Conservation (phyloP, 805 yeast species). For the Candida railenensis region DNA sequence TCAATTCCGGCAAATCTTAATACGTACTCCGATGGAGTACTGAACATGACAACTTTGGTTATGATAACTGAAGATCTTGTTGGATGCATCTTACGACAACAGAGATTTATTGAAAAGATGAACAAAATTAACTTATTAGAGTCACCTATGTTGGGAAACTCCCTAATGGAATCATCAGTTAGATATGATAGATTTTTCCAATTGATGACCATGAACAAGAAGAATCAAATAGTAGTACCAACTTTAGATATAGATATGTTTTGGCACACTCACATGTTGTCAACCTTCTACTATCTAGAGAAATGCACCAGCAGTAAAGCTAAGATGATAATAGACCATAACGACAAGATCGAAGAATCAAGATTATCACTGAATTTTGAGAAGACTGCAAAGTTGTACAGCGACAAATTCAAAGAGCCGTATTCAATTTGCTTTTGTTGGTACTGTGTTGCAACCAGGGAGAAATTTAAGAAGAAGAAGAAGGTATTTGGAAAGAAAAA, state of each 20-base stretch:
- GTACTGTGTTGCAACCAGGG: constrained; percentile 11
- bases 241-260: constrained; percentile 12
- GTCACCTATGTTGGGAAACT: constrained; percentile 5
- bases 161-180: constrained; percentile 4
- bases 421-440: constrained; percentile 22
- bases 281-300: constrained; percentile 4
- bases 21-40: background rate
- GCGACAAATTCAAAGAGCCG: constrained; percentile 11
- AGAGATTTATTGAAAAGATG: constrained; percentile 12
- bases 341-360: constrained; percentile 23
- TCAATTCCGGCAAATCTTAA: constrained; percentile 3
- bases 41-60: background rate
- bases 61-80: constrained; percentile 10
- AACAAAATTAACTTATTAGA: constrained; percentile 9
- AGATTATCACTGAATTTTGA: constrained; percentile 15
- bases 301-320: background rate
- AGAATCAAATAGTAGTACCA: constrained; percentile 8
- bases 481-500: background rate
- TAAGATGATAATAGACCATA: constrained; percentile 17
- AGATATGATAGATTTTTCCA: constrained; percentile 7
- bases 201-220: background rate
- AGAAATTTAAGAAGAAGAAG: background rate
- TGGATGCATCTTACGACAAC: constrained; percentile 11
- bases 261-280: constrained; percentile 13
- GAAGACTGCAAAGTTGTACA: constrained; percentile 16